Evolutionary conservation across 192 early-diverging fungal species (phyloP).

Genomic region (Umbelopsis ramanniana): DNA sequence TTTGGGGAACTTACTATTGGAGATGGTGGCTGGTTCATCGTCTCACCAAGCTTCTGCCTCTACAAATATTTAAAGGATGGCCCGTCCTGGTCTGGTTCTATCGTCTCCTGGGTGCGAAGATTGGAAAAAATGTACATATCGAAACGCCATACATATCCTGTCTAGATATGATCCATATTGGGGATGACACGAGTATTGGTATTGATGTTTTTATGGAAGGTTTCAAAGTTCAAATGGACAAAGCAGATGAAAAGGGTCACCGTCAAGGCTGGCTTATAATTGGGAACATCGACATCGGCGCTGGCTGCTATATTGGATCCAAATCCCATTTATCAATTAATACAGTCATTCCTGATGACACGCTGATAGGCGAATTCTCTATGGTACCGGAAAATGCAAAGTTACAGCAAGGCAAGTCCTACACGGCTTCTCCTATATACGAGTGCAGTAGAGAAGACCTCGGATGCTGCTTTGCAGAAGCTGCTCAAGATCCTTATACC

Average conservation of each 20-base stretch:
- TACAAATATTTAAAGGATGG: neutral
- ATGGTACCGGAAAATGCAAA: slow-evolving; percentile 7
- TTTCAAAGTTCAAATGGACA: neutral
- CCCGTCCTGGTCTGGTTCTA: neutral
- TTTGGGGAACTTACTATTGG: slow-evolving; percentile 6
- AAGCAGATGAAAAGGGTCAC: neutral
- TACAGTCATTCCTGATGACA: neutral
- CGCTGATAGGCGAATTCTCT: neutral
- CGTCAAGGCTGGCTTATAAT: slow-evolving; percentile 2
- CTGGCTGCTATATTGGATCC: slow-evolving; percentile 4
- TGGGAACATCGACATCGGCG: neutral
- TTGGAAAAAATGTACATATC: neutral
- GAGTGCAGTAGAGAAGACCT: neutral
- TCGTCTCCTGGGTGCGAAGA: neutral
- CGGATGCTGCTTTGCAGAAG: neutral
- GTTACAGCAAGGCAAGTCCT: neutral
- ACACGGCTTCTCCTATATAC: neutral
- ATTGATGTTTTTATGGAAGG: neutral
- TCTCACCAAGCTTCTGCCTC: neutral
- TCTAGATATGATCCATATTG: neutral
- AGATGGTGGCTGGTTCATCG: slow-evolving; percentile 18
- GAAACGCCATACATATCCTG: neutral
- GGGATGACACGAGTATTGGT: neutral
- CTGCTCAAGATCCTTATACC: neutral
- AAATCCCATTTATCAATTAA: neutral